phyloP scores from a whole-genome alignment of 139 green algal species.

The Micractinium conductrix region DNA sequence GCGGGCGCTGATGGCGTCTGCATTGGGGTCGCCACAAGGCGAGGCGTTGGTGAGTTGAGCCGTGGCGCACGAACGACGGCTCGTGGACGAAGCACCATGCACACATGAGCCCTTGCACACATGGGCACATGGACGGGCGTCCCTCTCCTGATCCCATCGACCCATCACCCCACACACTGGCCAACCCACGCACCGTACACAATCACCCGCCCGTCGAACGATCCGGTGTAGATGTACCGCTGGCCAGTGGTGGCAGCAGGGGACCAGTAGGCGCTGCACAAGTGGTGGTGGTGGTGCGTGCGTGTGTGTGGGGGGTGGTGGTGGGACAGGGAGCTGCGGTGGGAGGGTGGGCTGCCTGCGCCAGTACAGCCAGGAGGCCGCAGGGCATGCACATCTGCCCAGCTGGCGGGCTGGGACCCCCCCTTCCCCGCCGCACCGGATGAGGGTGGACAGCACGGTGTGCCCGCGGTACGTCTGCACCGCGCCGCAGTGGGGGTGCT shows the following conservation, averaged over 20 bases:
- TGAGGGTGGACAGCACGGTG: constrained; percentile 89
- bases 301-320: too few species aligned
- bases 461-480: constrained; percentile 92
- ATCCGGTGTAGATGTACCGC: constrained; percentile 92
- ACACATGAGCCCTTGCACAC: neutral
- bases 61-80: neutral
- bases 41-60: neutral
- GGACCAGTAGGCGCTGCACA: constrained; percentile 83
- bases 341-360: too few species aligned
- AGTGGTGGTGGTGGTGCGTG: neutral
- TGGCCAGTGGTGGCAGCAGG: constrained; percentile 81
- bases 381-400: neutral
- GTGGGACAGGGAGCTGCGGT: neutral
- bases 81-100: neutral
- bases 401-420: neutral
- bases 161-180: too few species aligned
- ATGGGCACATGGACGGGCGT: too few species aligned
- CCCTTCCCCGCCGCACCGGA: constrained; percentile 42
- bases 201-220: constrained; percentile 66
- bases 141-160: too few species aligned
- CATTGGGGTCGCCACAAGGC: neutral
- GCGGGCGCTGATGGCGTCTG: constrained; percentile 84
- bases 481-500: constrained; percentile 70
- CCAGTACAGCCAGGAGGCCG: neutral
- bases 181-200: constrained; percentile 67